A percentile compares a stretch with the other conserved stretches of the same genome.
Evolutionary conservation across 768 basidiomycete genomes (phyloP).

Genomic region (Hortiboletus flavorubellus): DNA sequence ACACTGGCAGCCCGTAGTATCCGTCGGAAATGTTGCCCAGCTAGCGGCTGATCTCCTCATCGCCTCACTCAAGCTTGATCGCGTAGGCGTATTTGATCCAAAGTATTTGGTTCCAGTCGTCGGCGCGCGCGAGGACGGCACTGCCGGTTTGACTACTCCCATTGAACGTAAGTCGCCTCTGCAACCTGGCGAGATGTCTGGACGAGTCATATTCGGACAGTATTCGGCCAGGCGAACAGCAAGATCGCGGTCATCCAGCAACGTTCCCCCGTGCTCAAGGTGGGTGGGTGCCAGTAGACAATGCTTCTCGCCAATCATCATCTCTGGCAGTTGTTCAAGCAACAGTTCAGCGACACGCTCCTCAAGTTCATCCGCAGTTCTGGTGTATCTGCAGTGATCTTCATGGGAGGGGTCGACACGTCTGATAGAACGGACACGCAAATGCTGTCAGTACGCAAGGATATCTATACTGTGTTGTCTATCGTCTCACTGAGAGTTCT

Average conservation of each 20-base stretch:
- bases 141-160: constrained; percentile 64
- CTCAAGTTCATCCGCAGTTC: constrained; percentile 53
- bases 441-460: constrained; percentile 55
- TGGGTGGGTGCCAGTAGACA: constrained; percentile 25
- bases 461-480: neutral
- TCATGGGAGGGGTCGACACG: constrained; percentile 74
- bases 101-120: constrained; percentile 65
- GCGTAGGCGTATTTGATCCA: constrained; percentile 63
- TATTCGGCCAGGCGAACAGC: constrained; percentile 54
- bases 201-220: constrained; percentile 34
- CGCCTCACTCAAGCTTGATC: constrained; percentile 54
- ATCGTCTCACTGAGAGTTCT: constrained; percentile 3
- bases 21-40: constrained; percentile 79
- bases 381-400: constrained; percentile 49
- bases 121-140: constrained; percentile 63
- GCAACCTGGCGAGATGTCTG: neutral
- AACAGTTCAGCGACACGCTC: constrained; percentile 58
- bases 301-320: neutral
- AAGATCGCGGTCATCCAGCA: constrained; percentile 70
- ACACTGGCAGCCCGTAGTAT: constrained; percentile 59
- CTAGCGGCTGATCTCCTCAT: constrained; percentile 74
- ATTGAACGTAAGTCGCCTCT: constrained; percentile 59
- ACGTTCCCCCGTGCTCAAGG: constrained; percentile 76
- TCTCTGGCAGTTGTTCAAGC: constrained; percentile 56
- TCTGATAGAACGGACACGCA: constrained; percentile 73